These are phyloP conservation scores for Trapa bicornis DNA, from an alignment of 345 rosid genomes.

Conservation along the genomic window DNA sequence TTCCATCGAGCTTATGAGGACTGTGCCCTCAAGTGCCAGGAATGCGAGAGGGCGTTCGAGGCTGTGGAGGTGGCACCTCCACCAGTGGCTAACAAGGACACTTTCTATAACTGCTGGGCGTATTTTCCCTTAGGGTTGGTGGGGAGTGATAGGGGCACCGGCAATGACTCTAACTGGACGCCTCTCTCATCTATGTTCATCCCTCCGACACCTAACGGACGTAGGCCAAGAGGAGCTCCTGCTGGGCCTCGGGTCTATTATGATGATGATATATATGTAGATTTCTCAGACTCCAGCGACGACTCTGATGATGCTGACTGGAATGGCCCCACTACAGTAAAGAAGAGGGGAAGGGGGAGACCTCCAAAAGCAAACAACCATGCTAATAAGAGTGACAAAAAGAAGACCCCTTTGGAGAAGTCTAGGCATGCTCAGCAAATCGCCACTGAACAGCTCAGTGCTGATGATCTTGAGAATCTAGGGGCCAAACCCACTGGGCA, in stretches of 20 bases:
- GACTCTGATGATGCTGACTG: slow-evolving; percentile 52
- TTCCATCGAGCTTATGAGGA: slow-evolving; percentile 67
- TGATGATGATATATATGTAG: slow-evolving; percentile 46
- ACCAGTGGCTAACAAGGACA: slow-evolving; percentile 43
- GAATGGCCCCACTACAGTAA: slow-evolving; percentile 32
- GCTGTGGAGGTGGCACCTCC: slow-evolving; percentile 53
- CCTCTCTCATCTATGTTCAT: slow-evolving; percentile 62
- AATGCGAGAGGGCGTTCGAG: slow-evolving; percentile 69
- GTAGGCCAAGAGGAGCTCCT: neutral
- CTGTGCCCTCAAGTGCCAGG: slow-evolving; percentile 63
- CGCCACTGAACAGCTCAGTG: slow-evolving; percentile 6
- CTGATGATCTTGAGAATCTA: slow-evolving; percentile 8
- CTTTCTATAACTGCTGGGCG: slow-evolving; percentile 65
- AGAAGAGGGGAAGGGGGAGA: slow-evolving; percentile 17
- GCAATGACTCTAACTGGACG: slow-evolving; percentile 40
- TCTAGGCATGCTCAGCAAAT: slow-evolving; percentile 2
- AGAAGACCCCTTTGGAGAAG: slow-evolving; percentile 21
- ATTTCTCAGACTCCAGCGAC: slow-evolving; percentile 36
- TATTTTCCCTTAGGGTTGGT: slow-evolving; percentile 60
- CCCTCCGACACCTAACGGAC: slow-evolving; percentile 13
- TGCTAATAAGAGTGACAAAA: slow-evolving; percentile 20
- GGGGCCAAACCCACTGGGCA: slow-evolving; percentile 8
- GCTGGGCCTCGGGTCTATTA: slow-evolving; percentile 25
- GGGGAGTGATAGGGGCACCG: slow-evolving; percentile 18
- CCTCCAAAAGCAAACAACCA: slow-evolving; percentile 26